These are phyloP conservation scores for Stentor coeruleus DNA, from an alignment of 73 alveolate genomes.

Conservation along the genomic window DNA sequence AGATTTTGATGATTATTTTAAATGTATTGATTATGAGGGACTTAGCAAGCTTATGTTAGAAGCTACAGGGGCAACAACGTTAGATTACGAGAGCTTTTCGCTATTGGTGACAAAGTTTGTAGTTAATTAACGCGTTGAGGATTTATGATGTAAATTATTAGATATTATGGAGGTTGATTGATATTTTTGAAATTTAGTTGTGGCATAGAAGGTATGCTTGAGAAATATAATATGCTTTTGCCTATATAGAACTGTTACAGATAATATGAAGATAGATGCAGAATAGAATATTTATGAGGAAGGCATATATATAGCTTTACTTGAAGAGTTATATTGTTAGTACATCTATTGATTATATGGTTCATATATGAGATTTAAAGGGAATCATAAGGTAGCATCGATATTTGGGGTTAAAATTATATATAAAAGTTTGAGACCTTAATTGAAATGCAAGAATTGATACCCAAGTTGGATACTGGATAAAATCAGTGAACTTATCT, in stretches of 20 bases:
- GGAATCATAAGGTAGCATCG: slow-evolving; percentile 75
- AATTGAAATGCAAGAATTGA: slow-evolving; percentile 86
- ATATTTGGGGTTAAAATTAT: slow-evolving; percentile 84
- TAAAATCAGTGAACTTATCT: not conserved
- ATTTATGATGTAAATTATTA: too few species aligned
- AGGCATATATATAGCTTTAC: slow-evolving; percentile 82
- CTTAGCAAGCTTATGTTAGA: too few species aligned
- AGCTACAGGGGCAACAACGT: too few species aligned
- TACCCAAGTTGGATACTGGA: slow-evolving; percentile 19
- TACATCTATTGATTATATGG: slow-evolving; percentile 89
- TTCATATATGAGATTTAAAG: slow-evolving; percentile 82
- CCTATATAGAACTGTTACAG: slow-evolving; percentile 48
- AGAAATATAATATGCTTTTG: too few species aligned
- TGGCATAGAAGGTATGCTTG: too few species aligned
- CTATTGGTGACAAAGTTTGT: too few species aligned
- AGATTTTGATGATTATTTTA: not conserved
- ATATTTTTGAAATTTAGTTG: too few species aligned
- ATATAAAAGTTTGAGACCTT: slow-evolving; percentile 81
- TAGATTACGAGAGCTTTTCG: too few species aligned
- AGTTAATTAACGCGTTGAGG: too few species aligned
- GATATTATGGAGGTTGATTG: too few species aligned
- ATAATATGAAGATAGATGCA: slow-evolving; percentile 30
- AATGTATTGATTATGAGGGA: too few species aligned
- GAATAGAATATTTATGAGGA: slow-evolving; percentile 86
- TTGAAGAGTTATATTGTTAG: slow-evolving; percentile 80